phyloP scores from a whole-genome alignment of 1,139 yeast species.

The Hansenula sp. region DNA sequence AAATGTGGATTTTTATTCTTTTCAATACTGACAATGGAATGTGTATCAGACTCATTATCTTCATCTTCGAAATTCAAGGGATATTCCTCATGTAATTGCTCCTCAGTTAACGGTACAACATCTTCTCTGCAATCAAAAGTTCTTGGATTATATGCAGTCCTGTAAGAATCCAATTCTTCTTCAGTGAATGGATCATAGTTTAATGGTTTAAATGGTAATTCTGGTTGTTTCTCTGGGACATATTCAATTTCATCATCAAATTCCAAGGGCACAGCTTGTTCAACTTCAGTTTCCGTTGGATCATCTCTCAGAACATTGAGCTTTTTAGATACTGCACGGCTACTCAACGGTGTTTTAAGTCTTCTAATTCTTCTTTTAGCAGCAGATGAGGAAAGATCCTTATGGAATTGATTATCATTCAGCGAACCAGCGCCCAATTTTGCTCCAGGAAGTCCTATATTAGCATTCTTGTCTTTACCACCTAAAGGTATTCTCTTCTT shows the following conservation, averaged over 20 bases:
- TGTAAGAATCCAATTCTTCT: slow-evolving; percentile 19
- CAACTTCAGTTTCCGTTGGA: neutral
- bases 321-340: slow-evolving; percentile 16
- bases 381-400: slow-evolving; percentile 5
- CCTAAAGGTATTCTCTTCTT: slow-evolving; percentile 42
- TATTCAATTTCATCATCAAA: slow-evolving; percentile 38
- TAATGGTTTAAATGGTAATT: slow-evolving; percentile 32
- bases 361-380: slow-evolving; percentile 13
- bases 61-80: slow-evolving; percentile 16
- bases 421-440: slow-evolving; percentile 1
- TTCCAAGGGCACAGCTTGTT: slow-evolving; percentile 16
- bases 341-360: slow-evolving; percentile 14
- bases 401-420: neutral
- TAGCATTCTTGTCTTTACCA: slow-evolving; percentile 42
- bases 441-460: slow-evolving; percentile 2
- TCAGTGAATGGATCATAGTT: slow-evolving; percentile 29
- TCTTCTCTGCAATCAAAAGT: slow-evolving; percentile 6
- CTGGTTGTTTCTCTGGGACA: slow-evolving; percentile 29
- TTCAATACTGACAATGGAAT: slow-evolving; percentile 1
- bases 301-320: slow-evolving; percentile 16
- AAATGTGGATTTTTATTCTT: slow-evolving; percentile 14
- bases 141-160: slow-evolving; percentile 10
- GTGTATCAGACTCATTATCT: slow-evolving; percentile 6
- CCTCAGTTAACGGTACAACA: slow-evolving; percentile 12
- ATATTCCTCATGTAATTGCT: slow-evolving; percentile 13